Percentiles rank a stretch among this genome's conserved stretches.
These are phyloP conservation scores for Daldinia eschscholtzii DNA, from an alignment of 2,329 filamentous ascomycete species.

Conservation along the genomic window DNA sequence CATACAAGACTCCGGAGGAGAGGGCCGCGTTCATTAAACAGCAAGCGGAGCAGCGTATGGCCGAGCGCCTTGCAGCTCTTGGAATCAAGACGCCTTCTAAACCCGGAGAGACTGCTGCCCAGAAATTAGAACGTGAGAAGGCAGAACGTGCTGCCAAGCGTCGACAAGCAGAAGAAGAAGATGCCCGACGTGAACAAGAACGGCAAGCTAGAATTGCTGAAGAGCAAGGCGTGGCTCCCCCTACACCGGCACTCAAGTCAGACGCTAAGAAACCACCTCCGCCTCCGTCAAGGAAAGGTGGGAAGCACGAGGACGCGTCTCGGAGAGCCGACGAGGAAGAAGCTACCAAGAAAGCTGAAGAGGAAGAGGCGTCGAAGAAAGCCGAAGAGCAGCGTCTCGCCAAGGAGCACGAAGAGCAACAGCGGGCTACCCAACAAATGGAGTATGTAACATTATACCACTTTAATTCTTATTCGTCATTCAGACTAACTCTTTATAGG, in stretches of 20 bases:
- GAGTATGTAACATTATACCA: slow-evolving; percentile 75
- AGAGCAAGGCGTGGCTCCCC: slow-evolving; percentile 75
- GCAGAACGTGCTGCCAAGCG: slow-evolving; percentile 89
- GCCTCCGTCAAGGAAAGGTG: slow-evolving; percentile 81
- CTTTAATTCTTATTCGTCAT: neutral
- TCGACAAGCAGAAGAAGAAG: slow-evolving; percentile 92
- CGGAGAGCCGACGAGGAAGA: slow-evolving; percentile 63
- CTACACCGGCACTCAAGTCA: slow-evolving; percentile 60
- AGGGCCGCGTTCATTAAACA: slow-evolving; percentile 96
- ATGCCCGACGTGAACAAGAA: slow-evolving; percentile 88
- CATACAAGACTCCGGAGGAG: slow-evolving; percentile 92
- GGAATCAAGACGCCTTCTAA: slow-evolving; percentile 89
- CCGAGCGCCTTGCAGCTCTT: slow-evolving; percentile 91
- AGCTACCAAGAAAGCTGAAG: slow-evolving; percentile 52
- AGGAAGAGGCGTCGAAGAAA: slow-evolving; percentile 58
- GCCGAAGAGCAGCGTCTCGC: slow-evolving; percentile 75
- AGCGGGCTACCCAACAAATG: slow-evolving; percentile 77
- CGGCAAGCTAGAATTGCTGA: slow-evolving; percentile 85
- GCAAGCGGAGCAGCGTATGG: slow-evolving; percentile 96
- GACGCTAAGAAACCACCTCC: slow-evolving; percentile 76
- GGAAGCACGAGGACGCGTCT: slow-evolving; percentile 64
- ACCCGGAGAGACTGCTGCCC: slow-evolving; percentile 81
- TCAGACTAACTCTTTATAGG: slow-evolving; percentile 61
- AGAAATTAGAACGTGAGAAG: slow-evolving; percentile 89
- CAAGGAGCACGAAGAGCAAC: slow-evolving; percentile 81